Evolutionary conservation across 495 filamentous ascomycete genomes (phyloP).

Genomic region (Acidiella bohemica): DNA sequence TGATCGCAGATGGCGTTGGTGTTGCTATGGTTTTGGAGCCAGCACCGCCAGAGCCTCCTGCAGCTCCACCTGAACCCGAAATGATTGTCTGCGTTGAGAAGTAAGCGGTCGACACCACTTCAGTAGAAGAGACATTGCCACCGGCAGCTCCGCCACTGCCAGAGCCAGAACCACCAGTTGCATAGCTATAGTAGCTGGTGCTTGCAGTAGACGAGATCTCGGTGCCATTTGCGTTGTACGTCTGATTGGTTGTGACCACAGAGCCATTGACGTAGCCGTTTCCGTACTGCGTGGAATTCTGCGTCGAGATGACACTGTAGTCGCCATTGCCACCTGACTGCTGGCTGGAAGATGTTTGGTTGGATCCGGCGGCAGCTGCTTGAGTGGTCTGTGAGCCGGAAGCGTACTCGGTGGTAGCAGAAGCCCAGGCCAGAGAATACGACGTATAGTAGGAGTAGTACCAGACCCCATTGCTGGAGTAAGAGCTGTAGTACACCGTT

Average conservation of each 20-base stretch:
- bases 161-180: not conserved
- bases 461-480: constrained; percentile 5
- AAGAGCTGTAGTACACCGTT: constrained; percentile 7
- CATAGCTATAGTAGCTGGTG: constrained; percentile 5
- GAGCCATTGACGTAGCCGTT: constrained; percentile 2
- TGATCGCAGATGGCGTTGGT: not conserved
- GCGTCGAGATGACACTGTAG: not conserved
- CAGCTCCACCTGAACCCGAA: not conserved
- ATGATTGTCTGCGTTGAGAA: constrained; percentile 4
- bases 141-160: not conserved
- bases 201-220: constrained; percentile 10
- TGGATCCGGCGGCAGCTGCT: not conserved
- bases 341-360: not conserved
- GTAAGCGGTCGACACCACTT: not conserved
- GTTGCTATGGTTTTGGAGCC: not conserved
- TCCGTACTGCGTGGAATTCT: not conserved
- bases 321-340: constrained; percentile 1
- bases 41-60: not conserved
- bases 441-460: constrained; percentile 8
- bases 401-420: constrained; percentile 8
- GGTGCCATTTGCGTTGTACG: constrained; percentile 5
- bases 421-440: constrained; percentile 4
- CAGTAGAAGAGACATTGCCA: not conserved
- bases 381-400: not conserved
- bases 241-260: constrained; percentile 2